Evolutionary conservation across 257 asterid species (phyloP).

Genomic region (Primulina huaijiensis): DNA sequence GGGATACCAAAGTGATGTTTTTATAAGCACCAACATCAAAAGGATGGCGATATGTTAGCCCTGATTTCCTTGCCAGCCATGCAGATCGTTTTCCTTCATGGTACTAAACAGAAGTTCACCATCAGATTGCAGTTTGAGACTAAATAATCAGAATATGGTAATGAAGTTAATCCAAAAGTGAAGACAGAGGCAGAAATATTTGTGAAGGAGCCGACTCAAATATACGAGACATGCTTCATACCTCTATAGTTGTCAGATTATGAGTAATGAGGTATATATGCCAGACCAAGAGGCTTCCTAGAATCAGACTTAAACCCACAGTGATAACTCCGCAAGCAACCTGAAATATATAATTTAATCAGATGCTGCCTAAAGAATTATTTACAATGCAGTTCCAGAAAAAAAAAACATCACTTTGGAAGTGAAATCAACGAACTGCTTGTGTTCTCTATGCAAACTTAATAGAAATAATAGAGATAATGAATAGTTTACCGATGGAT

Average conservation of each 20-base stretch:
- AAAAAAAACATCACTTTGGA: not conserved
- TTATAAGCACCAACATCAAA: constrained; percentile 71
- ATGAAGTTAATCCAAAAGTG: not conserved
- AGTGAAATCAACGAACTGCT: not conserved
- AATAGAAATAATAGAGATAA: not conserved
- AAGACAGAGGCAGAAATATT: not conserved
- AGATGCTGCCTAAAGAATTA: constrained; percentile 14
- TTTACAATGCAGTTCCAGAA: not conserved
- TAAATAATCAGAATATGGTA: constrained; percentile 6
- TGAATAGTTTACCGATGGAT: constrained; percentile 2
- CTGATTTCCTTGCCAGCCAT: constrained; percentile 95
- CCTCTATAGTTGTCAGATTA: constrained; percentile 95
- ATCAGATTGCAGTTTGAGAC: constrained; percentile 21
- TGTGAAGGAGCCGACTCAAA: not conserved
- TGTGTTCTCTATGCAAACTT: not conserved
- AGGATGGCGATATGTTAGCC: constrained; percentile 67
- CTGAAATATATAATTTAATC: constrained; percentile 36
- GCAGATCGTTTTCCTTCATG: constrained; percentile 74
- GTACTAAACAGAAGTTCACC: constrained; percentile 41
- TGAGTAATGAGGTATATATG: constrained; percentile 72
- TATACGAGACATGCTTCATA: constrained; percentile 25
- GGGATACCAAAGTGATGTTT: constrained; percentile 61
- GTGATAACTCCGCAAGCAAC: constrained; percentile 46
- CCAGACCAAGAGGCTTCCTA: constrained; percentile 78
- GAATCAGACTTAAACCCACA: constrained; percentile 46